Percentiles rank a stretch among this genome's conserved stretches.
Evolutionary conservation across 1,284 basidiomycete species (phyloP).

Genomic region (Agroathelia rolfsii): DNA sequence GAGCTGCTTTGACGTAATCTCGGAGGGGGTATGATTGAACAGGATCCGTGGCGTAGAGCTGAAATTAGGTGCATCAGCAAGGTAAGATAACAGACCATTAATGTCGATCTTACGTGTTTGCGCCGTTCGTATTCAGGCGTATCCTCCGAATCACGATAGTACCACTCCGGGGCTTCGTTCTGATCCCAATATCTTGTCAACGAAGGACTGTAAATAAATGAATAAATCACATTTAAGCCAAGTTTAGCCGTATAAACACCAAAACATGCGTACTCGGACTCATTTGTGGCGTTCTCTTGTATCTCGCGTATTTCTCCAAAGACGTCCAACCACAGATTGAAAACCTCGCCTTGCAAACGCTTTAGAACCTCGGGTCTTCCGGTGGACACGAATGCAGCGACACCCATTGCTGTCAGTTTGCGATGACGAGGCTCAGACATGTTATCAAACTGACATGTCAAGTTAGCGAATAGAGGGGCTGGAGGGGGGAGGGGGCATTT

Average conservation of each 20-base stretch:
- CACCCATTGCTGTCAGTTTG: slow-evolving; percentile 66
- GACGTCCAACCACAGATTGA: slow-evolving; percentile 86
- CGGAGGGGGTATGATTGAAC: slow-evolving; percentile 55
- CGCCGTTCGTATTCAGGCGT: slow-evolving; percentile 65
- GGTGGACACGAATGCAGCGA: slow-evolving; percentile 62
- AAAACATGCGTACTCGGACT: slow-evolving; percentile 26
- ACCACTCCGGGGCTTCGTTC: slow-evolving; percentile 40
- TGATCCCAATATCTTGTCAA: slow-evolving; percentile 61
- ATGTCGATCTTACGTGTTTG: slow-evolving; percentile 37
- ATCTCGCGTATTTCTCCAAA: slow-evolving; percentile 80
- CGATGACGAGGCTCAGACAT: slow-evolving; percentile 72
- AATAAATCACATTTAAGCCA: slow-evolving; percentile 9
- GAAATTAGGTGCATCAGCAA: slow-evolving; percentile 7
- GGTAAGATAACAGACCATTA: slow-evolving; percentile 6
- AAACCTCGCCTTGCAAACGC: slow-evolving; percentile 62
- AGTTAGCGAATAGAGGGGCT: slow-evolving; percentile 5
- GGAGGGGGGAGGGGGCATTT: background rate
- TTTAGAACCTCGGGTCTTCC: slow-evolving; percentile 60
- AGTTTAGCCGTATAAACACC: slow-evolving; percentile 4
- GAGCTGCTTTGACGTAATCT: slow-evolving; percentile 40
- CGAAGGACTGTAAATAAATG: slow-evolving; percentile 15
- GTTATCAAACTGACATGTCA: slow-evolving; percentile 64
- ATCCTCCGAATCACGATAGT: slow-evolving; percentile 48
- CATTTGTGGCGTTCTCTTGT: slow-evolving; percentile 29
- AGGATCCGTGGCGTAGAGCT: slow-evolving; percentile 63